phyloP scores from a whole-genome alignment of 2,329 filamentous ascomycete genomes.

The Magnaporthiopsis incrustans region DNA sequence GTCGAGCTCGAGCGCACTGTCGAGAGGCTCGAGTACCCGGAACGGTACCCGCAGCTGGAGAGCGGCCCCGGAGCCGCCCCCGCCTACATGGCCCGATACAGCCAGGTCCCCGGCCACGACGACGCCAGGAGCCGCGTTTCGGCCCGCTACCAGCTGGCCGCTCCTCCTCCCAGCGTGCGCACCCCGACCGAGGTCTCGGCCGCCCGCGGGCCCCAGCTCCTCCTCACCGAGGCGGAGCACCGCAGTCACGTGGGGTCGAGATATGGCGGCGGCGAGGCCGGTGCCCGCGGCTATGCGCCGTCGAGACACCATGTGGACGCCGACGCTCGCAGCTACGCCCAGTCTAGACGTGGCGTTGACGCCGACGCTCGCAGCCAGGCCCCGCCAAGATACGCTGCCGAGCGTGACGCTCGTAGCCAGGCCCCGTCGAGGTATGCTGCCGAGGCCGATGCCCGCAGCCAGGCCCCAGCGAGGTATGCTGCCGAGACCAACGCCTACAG shows the following conservation, averaged over 20 bases:
- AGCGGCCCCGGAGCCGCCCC: constrained; percentile 25
- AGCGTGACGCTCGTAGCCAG: constrained; percentile 23
- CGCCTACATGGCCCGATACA: constrained; percentile 28
- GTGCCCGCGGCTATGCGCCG: no score
- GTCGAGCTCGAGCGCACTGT: constrained; percentile 28
- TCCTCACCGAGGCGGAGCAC: constrained; percentile 32
- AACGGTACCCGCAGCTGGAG: constrained; percentile 22
- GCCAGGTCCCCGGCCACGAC: constrained; percentile 24
- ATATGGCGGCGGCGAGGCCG: constrained; percentile 15
- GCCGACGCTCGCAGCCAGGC: constrained; percentile 22
- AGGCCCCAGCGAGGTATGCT: constrained; percentile 9
- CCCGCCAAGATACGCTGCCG: constrained; percentile 11
- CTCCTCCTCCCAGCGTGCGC: constrained; percentile 22
- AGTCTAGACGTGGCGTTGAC: constrained; percentile 13
- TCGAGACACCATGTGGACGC: constrained; percentile 12
- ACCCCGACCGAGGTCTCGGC: constrained; percentile 33
- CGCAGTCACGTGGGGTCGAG: constrained; percentile 33
- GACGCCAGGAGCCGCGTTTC: constrained; percentile 32
- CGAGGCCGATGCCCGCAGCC: constrained; percentile 21
- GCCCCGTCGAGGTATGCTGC: constrained; percentile 11
- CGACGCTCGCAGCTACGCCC: constrained; percentile 20
- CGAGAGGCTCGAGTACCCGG: constrained; percentile 29
- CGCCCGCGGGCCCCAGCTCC: constrained; percentile 25
- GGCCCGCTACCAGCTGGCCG: constrained; percentile 25
- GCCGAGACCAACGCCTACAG: constrained; percentile 20